phyloP scores from a whole-genome alignment of 1,284 basidiomycete species.

The Bjerkandera adusta region DNA sequence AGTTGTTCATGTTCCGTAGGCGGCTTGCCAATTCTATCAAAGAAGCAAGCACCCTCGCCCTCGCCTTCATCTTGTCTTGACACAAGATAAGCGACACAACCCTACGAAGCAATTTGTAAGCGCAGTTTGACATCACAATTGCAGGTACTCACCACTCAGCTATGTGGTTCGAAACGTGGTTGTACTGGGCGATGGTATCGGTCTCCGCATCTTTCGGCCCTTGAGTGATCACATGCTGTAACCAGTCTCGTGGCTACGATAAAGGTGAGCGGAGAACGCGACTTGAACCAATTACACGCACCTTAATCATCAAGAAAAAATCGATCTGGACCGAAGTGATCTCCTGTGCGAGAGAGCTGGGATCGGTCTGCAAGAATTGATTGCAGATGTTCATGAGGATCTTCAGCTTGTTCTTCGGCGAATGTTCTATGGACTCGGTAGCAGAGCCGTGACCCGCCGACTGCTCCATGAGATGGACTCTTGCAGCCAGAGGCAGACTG shows the following conservation, averaged over 20 bases:
- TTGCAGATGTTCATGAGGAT: conserved; percentile 55
- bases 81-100: conserved; percentile 77
- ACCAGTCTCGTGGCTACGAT: conserved; percentile 76
- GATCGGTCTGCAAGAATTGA: conserved; percentile 52
- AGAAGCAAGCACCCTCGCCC: conserved; percentile 74
- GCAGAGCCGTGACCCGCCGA: conserved; percentile 10
- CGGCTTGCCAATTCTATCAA: conserved; percentile 73
- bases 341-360: conserved; percentile 70
- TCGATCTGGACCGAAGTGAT: conserved; percentile 67
- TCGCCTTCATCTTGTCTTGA: conserved; percentile 64
- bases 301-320: conserved; percentile 69
- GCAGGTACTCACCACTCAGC: conserved; percentile 60
- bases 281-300: conserved; percentile 29
- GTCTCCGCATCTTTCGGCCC: conserved; percentile 60
- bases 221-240: conserved; percentile 67
- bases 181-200: conserved; percentile 69
- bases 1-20: conserved; percentile 71
- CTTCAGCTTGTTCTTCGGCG: conserved; percentile 56
- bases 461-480: conserved; percentile 31
- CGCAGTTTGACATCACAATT: background rate
- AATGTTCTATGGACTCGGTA: conserved; percentile 22
- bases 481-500: conserved; percentile 53
- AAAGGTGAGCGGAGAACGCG: conserved; percentile 1
- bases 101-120: conserved; percentile 30
- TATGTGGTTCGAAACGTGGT: conserved; percentile 70